Evolutionary conservation across 2,329 filamentous ascomycete genomes (phyloP).

Genomic region (Arachnopeziza araneosa): DNA sequence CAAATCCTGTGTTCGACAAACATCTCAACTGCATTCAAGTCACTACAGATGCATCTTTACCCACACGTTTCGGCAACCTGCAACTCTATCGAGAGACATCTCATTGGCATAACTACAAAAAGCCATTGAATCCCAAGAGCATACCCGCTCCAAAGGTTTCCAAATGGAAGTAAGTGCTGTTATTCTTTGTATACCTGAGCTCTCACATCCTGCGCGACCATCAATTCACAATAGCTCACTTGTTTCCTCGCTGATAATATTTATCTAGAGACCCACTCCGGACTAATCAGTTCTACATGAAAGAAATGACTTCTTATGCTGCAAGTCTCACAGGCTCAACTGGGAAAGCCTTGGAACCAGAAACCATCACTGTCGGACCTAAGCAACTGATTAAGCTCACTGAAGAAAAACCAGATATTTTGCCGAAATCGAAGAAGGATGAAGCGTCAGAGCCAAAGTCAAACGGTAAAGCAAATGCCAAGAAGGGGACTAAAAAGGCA

Average conservation of each 20-base stretch:
- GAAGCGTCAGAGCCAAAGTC: constrained; percentile 11
- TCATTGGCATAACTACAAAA: constrained; percentile 60
- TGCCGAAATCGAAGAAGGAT: constrained; percentile 21
- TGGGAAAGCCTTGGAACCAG: constrained; percentile 58
- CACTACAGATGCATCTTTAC: constrained; percentile 27
- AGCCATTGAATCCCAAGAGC: constrained; percentile 40
- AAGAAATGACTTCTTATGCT: constrained; percentile 62
- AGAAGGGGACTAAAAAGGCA: constrained; percentile 35
- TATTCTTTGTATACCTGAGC: background rate
- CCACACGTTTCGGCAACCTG: constrained; percentile 19
- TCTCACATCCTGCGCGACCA: background rate
- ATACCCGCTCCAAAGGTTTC: constrained; percentile 37
- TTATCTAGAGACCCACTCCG: constrained; percentile 27
- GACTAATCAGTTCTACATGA: constrained; percentile 57
- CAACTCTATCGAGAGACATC: constrained; percentile 43
- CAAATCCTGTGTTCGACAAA: constrained; percentile 40
- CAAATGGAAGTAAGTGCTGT: constrained; percentile 28
- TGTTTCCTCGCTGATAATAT: background rate
- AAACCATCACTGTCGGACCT: constrained; percentile 51
- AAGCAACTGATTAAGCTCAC: constrained; percentile 25
- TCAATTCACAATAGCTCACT: no score
- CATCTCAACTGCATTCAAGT: constrained; percentile 41
- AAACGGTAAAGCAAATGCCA: constrained; percentile 12
- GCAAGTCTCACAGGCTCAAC: constrained; percentile 61
- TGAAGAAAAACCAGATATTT: constrained; percentile 24